Base-by-base conservation (phyloP, 192 early-diverging fungal genomes). In the Gryganskiella cystojenkinii region DNA sequence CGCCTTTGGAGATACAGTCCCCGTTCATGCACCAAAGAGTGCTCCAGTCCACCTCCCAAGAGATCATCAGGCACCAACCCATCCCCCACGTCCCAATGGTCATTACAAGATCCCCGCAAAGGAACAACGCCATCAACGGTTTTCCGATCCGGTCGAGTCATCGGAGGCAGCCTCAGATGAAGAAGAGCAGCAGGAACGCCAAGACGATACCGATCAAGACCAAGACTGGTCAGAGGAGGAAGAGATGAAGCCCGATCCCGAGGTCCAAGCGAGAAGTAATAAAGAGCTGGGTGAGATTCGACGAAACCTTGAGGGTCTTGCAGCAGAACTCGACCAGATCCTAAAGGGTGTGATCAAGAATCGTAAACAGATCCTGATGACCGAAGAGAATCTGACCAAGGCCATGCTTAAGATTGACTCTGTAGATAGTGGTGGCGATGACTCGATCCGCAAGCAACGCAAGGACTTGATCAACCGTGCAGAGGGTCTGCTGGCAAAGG, bases 341-440 rank as follows among this genome's bases (percentile, higher is more conserved):
- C 11, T 69, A 4, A 24, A 49, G 0, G 74, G 74, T 14, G 58
- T 49, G 0, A 69, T 64, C 42, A 3, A 19, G 15, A 69, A 78
- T 20, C 68, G 45, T 42, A 68, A 59, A 30, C 60, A 55, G 0
- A 43, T 78, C 17, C 43, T 78, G 22, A 27, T 64, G 54, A 78
- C 74, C 10, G 74, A 78, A 28, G 74, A 78, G 66, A 78, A 68
- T 50, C 50, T 78, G 17, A 78, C 61, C 53, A 78, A 69, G 33
- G 74, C 74, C 4, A 78, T 78, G 74, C 55, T 78, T 17, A 63
- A 19, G 50, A 63, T 78, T 35, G 74, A 78, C 27, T 47, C 74
- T 13, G 55, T 78, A 10, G 74, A 78, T 22, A 78, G 74, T 35
- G 65, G 56, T 0, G 74, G 74, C 11, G 67, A 78, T 37, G 15